Conservation (phyloP, 768 basidiomycete genomes). For the Daedaleopsis nitida region DNA sequence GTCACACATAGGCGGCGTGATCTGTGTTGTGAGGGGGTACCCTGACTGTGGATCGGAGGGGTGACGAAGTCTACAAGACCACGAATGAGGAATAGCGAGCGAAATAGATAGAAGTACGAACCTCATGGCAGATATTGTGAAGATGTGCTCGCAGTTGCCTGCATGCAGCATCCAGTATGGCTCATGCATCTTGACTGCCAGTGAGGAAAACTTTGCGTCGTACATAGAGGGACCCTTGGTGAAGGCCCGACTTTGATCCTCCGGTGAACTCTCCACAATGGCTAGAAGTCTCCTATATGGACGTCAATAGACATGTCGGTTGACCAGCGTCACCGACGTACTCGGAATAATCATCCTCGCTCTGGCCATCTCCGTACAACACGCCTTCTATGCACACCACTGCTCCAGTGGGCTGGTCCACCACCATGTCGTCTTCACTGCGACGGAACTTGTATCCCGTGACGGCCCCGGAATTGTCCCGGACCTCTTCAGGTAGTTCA, state of each 20-base stretch:
- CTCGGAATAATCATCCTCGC: constrained; percentile 58
- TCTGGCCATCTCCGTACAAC: constrained; percentile 57
- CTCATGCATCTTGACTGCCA: constrained; percentile 64
- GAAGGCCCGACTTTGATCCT: constrained; percentile 32
- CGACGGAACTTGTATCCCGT: constrained; percentile 33
- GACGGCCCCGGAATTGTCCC: constrained; percentile 34
- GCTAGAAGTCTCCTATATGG: constrained; percentile 48
- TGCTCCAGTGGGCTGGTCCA: constrained; percentile 35
- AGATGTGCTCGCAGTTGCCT: constrained; percentile 81
- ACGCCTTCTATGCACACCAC: constrained; percentile 64
- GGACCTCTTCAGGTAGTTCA: constrained; percentile 47
- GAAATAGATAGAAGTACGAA: constrained; percentile 25
- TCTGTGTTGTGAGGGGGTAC: constrained; percentile 70
- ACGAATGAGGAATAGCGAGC: constrained; percentile 7
- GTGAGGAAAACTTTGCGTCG: constrained; percentile 52
- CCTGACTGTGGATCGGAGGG: constrained; percentile 54
- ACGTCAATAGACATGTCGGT: neutral
- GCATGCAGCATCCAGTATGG: constrained; percentile 84
- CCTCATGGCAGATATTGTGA: constrained; percentile 77
- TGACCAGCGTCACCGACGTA: constrained; percentile 35
- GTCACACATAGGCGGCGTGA: constrained; percentile 61
- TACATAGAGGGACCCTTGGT: constrained; percentile 45
- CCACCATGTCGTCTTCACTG: constrained; percentile 2
- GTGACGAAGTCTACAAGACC: constrained; percentile 52
- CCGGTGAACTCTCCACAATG: constrained; percentile 37